Evolutionary conservation across 352 stramenopile genomes (phyloP).

Genomic region (Phytophthora rubi): DNA sequence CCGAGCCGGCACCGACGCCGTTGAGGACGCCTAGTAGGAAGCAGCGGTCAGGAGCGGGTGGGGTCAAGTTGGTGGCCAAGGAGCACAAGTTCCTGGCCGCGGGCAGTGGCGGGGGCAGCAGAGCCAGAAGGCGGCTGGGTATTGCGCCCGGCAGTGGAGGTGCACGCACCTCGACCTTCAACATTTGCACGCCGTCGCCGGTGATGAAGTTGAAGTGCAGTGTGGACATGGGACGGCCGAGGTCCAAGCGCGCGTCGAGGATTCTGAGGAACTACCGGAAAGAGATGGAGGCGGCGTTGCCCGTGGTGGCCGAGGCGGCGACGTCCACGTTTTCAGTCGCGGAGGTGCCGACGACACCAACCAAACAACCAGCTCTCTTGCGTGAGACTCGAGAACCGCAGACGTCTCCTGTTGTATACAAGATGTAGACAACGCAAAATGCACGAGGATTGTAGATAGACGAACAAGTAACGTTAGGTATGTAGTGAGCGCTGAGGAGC

Average conservation of each 20-base stretch:
- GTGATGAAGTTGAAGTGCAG: slow-evolving; percentile 82
- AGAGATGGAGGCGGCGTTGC: slow-evolving; percentile 65
- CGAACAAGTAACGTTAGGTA: slow-evolving; percentile 22
- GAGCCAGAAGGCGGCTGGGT: slow-evolving; percentile 32
- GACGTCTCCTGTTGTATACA: slow-evolving; percentile 36
- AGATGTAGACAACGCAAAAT: slow-evolving; percentile 29
- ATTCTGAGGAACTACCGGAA: slow-evolving; percentile 50
- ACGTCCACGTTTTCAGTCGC: slow-evolving; percentile 17
- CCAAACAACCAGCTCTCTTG: slow-evolving; percentile 21
- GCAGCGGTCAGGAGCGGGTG: slow-evolving; percentile 9
- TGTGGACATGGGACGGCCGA: slow-evolving; percentile 76
- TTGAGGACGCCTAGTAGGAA: slow-evolving; percentile 37
- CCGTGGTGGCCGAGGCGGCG: slow-evolving; percentile 31
- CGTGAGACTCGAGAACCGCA: slow-evolving; percentile 13
- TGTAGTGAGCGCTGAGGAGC: slow-evolving; percentile 11
- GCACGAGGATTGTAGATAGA: slow-evolving; percentile 27
- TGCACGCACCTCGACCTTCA: slow-evolving; percentile 51
- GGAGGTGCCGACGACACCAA: slow-evolving; percentile 11
- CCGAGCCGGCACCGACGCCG: slow-evolving; percentile 16
- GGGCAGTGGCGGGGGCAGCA: slow-evolving; percentile 15
- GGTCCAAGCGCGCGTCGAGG: slow-evolving; percentile 65
- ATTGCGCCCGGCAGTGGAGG: slow-evolving; percentile 16
- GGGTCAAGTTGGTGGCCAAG: slow-evolving; percentile 45
- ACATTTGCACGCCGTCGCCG: slow-evolving; percentile 79
- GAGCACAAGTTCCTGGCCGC: slow-evolving; percentile 42